Percentiles rank a stretch among this genome's conserved stretches.
These are phyloP conservation scores for Puccinia triticina DNA, from an alignment of 1,284 basidiomycete genomes.

Conservation along the genomic window DNA sequence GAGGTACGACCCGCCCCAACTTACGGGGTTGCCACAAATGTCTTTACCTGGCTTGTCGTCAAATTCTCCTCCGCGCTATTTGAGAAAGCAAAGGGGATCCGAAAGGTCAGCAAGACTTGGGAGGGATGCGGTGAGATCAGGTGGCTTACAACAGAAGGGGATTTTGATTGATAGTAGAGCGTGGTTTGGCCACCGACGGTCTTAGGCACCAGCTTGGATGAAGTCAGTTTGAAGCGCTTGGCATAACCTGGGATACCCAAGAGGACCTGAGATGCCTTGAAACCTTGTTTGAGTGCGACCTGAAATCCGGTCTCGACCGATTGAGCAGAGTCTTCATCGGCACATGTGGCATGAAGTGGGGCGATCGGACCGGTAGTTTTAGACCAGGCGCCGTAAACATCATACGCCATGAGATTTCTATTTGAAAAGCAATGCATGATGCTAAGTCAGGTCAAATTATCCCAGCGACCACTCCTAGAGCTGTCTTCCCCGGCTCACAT, in stretches of 20 bases:
- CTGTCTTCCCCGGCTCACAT: not conserved
- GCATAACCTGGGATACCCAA: constrained; percentile 45
- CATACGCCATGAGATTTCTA: constrained; percentile 49
- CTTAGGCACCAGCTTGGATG: not conserved
- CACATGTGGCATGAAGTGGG: constrained; percentile 24
- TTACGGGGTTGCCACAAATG: constrained; percentile 21
- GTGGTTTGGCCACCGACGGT: not conserved
- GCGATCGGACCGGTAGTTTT: constrained; percentile 17
- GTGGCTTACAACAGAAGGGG: no score
- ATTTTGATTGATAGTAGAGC: no score
- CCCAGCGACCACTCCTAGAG: not conserved
- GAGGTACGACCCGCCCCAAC: constrained; percentile 36
- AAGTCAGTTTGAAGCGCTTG: constrained; percentile 15
- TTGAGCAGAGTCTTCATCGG: not conserved
- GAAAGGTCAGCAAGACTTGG: not conserved
- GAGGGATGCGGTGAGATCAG: no score
- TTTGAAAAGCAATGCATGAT: not conserved
- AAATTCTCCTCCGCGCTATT: constrained; percentile 29
- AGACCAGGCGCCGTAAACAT: constrained; percentile 36
- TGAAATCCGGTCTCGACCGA: constrained; percentile 26
- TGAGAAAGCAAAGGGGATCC: not conserved
- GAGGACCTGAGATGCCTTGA: constrained; percentile 32
- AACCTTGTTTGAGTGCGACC: constrained; percentile 22
- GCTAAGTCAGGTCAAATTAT: not conserved
- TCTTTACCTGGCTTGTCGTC: constrained; percentile 37